These are phyloP conservation scores for Alternaria sp. DNA, from an alignment of 2,329 filamentous ascomycete species.

Conservation along the genomic window DNA sequence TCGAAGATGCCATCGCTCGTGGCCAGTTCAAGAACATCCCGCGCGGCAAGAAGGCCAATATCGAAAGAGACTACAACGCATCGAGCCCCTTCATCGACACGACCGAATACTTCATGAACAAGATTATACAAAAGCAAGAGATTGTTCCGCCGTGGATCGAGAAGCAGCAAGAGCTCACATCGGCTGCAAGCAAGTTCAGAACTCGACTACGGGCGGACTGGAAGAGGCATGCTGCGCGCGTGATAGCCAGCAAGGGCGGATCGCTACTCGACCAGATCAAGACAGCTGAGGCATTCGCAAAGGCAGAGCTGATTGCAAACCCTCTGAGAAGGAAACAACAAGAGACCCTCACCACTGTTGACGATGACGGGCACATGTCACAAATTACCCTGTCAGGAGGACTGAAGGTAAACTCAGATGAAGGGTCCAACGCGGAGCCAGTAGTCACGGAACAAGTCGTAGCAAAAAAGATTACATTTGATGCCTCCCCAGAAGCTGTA, in stretches of 20 bases:
- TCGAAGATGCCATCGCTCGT: constrained; percentile 90
- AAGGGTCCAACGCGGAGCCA: constrained; percentile 3
- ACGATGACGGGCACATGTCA: constrained; percentile 54
- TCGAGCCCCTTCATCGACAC: constrained; percentile 92
- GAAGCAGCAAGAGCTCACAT: constrained; percentile 89
- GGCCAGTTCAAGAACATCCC: constrained; percentile 87
- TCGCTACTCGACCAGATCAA: constrained; percentile 74
- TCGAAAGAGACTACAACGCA: constrained; percentile 82
- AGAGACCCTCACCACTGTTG: constrained; percentile 54
- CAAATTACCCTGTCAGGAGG: constrained; percentile 56
- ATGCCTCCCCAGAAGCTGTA: constrained; percentile 8
- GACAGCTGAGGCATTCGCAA: constrained; percentile 74
- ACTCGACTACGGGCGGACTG: constrained; percentile 79
- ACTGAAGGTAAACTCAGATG: constrained; percentile 40
- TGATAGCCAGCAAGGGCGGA: constrained; percentile 79
- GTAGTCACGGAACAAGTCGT: constrained; percentile 39
- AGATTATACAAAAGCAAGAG: constrained; percentile 95
- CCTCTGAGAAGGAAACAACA: constrained; percentile 55
- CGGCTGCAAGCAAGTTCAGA: constrained; percentile 73
- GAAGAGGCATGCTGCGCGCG: constrained; percentile 79
- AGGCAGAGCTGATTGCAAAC: constrained; percentile 72
- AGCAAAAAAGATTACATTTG: constrained; percentile 25
- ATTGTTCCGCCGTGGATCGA: constrained; percentile 98
- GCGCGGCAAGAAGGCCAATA: constrained; percentile 70
- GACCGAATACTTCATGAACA: constrained; percentile 97